Evolutionary conservation across 306 rosid genomes (phyloP), one percentile per base, ranked within the genome.

Genomic region (Senna tora): DNA sequence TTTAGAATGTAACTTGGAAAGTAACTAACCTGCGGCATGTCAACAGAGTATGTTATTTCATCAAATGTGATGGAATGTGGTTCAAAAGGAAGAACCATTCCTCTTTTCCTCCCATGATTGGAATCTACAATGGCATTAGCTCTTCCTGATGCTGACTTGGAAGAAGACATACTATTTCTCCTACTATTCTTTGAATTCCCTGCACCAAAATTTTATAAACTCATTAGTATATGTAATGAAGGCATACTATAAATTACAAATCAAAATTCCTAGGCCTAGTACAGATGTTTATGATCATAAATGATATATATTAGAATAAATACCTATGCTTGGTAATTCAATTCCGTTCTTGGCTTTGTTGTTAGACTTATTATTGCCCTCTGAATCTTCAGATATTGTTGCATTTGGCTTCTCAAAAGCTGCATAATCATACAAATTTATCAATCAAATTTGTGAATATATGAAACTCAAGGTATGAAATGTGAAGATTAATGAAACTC

Each of bases 51-150:
- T 17, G 17, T 70, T 2, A 87, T 69, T 47, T 87, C 76, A 13
- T 83, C 80, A 33, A 87, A 87, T 11, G 81, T 76, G 74, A 87
- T 73, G n/a, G 79, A 77, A 80, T 82, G 71, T 9, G 83, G 89
- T 56, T 80, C 86, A 71, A 87, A 87, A 68, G 92, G 92, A 65
- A 87, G 86, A 82, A 80, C 75, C 92, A 87, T 87, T 80, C 92
- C 92, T 71, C 65, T 73, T 19, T 69, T 80, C 65, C 55, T 82
- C 11, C 49, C 39, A 0, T n/a, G 69, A 49, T 30, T 65, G 34
- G 75, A 72, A 52, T 71, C 69, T 7, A 17, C 30, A 59, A 43
- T 22, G 59, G 4, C 73, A 70, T 28, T 21, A 58, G 45, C 61
- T 34, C 59, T 49, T 52, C 63, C 46, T 0, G 55, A 50, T 7